A percentile compares a stretch with the other conserved stretches of the same genome.
Evolutionary conservation across 2,329 filamentous ascomycete genomes (phyloP).

Genomic region (Venturia aucupariae): DNA sequence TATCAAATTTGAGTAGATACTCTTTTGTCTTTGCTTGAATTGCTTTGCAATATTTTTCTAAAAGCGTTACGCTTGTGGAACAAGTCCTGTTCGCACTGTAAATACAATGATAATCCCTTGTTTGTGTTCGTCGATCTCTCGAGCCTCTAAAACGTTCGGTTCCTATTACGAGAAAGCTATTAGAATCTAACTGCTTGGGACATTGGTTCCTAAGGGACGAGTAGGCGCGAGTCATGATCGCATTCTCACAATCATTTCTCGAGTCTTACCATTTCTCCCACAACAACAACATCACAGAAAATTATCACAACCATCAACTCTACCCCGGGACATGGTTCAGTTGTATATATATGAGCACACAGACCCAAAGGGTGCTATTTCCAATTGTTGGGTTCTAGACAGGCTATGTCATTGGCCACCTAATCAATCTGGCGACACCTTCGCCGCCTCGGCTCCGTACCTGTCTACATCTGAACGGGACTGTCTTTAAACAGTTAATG

Average conservation of each 20-base stretch:
- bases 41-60: no score
- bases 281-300: background rate
- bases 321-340: background rate
- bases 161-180: no score
- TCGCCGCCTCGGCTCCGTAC: background rate
- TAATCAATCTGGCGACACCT: background rate
- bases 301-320: background rate
- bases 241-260: background rate
- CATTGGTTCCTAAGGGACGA: no score
- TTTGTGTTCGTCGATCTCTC: no score
- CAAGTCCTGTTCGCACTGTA: no score
- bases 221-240: background rate
- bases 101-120: background rate
- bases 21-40: no score
- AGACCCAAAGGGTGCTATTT: background rate
- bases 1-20: no score
- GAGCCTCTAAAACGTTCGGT: no score
- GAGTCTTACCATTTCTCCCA: background rate
- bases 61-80: no score
- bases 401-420: background rate
- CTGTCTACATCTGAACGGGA: background rate
- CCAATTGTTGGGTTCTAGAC: background rate
- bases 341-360: background rate
- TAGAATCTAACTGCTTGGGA: no score
- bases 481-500: background rate